Base-by-base conservation (phyloP, 2,329 filamentous ascomycete species). In the Fusarium tricinctum region DNA sequence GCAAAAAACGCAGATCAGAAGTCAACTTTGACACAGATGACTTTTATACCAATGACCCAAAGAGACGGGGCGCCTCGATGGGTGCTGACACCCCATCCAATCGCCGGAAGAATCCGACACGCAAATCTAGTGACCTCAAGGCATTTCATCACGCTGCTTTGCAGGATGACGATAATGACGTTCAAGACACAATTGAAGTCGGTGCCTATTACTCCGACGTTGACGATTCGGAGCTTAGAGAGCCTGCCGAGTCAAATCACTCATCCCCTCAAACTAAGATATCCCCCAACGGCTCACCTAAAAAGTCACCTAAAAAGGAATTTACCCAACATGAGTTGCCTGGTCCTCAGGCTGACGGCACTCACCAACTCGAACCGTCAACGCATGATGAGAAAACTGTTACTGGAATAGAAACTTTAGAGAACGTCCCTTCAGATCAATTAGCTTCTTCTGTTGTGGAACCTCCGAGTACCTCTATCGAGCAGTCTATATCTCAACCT, bases 101-200 rank as follows among this genome's bases (percentile, higher is more conserved):
- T 50, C 73, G 78, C 26, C 81, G 82, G 51, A 80, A 81, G 63
- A 80, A 81, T 64, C 76, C 80, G 38, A 72, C 80, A 56, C 78
- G 79, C 63, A 83, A 81, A 75, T 74, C 75, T 9, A 68, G 76
- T 50, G 77, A 80, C 58, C 46, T 75, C 33, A 75, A 73, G 63
- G 65, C 75, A 48, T 79, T 78, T 68, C 74, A 51, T 46, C 74
- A 76, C 43, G 67, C 72, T 66, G 63, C 72, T 64, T 28, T 73
- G 7, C 73, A 76, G 20, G 73, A 75, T 19, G 81, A 84, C 50
- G 81, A 84, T 60, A 83, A 83, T 28, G 82, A 86, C 43, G 83
- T 87, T 28, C 82, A 86, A 72, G 86, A 88, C 72, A 87, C 85
- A 15, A 88, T 88, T 62, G 83, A 88, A 70, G 86, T 88, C 48